A percentile compares a stretch with the other conserved stretches of the same genome.
Conservation (phyloP, 2,329 filamentous ascomycete species). For the Lasiodiplodia gonubiensis region DNA sequence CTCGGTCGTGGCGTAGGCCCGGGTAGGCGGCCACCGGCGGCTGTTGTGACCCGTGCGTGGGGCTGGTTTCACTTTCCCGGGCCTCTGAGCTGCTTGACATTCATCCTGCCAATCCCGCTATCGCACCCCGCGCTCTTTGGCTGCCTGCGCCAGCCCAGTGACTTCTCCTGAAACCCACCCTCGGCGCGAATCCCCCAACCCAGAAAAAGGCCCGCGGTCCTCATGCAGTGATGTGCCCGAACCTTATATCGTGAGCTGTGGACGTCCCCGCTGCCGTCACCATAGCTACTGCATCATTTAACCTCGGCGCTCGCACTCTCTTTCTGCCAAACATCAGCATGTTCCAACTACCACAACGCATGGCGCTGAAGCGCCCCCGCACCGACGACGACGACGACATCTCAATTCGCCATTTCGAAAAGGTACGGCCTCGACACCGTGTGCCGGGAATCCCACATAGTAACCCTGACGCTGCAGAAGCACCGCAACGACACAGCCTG, state of each 20-base stretch:
- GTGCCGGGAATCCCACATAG: background rate
- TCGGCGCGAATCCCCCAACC: slow-evolving; percentile 12
- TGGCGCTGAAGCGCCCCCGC: slow-evolving; percentile 18
- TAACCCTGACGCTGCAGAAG: slow-evolving; percentile 14
- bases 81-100: slow-evolving; percentile 13
- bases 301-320: background rate
- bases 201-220: slow-evolving; percentile 4
- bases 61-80: slow-evolving; percentile 21
- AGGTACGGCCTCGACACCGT: background rate
- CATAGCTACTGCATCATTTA: background rate
- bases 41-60: slow-evolving; percentile 9
- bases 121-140: slow-evolving; percentile 15
- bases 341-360: slow-evolving; percentile 25
- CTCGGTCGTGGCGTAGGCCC: background rate
- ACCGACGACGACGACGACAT: slow-evolving; percentile 21
- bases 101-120: slow-evolving; percentile 19
- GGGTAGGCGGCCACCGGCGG: slow-evolving; percentile 3
- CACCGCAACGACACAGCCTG: slow-evolving; percentile 6
- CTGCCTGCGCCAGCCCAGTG: slow-evolving; percentile 18
- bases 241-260: slow-evolving; percentile 25
- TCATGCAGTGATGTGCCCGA: slow-evolving; percentile 23
- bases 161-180: slow-evolving; percentile 22
- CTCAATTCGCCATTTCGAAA: background rate
- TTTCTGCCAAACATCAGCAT: background rate
- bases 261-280: slow-evolving; percentile 15